Conservation (phyloP, 208 protist species). For the Trypanosoma cruzi region DNA sequence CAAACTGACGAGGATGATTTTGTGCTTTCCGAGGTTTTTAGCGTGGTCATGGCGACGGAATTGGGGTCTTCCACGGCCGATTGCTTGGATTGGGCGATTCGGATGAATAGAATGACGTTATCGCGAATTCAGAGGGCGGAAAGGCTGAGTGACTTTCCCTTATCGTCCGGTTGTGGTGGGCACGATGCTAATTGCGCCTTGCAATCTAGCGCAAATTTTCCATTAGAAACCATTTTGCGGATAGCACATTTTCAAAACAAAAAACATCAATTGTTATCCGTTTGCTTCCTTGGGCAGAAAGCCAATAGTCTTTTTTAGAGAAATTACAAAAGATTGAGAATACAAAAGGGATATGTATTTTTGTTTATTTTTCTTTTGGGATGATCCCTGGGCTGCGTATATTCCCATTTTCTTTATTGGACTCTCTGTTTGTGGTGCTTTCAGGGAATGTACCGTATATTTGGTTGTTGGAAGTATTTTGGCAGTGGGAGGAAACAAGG, state of each 20-base stretch:
- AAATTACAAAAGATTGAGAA: neutral
- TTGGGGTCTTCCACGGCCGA: neutral
- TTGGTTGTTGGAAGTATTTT: too few relatives aligned
- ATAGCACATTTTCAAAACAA: neutral
- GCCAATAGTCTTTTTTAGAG: neutral
- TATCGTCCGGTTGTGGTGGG: neutral
- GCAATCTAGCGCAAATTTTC: neutral
- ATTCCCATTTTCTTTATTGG: too few relatives aligned
- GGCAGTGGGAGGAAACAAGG: too few relatives aligned
- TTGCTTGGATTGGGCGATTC: neutral
- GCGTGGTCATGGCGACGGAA: neutral
- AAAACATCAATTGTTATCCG: neutral
- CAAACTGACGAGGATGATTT: neutral
- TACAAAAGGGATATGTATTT: too few relatives aligned
- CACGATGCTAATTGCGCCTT: neutral
- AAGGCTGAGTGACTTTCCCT: neutral
- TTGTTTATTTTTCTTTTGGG: too few relatives aligned
- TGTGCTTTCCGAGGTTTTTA: neutral
- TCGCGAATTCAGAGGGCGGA: neutral
- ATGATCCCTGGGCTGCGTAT: too few relatives aligned
- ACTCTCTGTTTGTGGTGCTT: too few relatives aligned
- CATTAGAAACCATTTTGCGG: neutral
- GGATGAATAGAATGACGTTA: constrained; percentile 1
- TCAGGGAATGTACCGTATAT: too few relatives aligned
- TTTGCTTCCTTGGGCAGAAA: neutral